phyloP scores from a whole-genome alignment of 371 early-diverging fungal genomes.

The Syncephalastrum monosporum region DNA sequence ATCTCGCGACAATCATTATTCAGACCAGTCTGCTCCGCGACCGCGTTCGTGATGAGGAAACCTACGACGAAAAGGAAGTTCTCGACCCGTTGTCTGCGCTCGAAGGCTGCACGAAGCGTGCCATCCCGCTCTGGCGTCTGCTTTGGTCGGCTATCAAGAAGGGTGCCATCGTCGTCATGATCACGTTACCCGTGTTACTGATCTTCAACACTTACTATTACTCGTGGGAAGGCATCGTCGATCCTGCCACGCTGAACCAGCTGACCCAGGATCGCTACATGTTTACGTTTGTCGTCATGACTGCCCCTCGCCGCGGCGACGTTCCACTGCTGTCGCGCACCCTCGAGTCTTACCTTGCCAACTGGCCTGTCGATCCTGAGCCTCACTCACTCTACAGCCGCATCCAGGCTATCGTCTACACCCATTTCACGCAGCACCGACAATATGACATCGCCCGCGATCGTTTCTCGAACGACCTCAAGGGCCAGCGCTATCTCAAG shows the following conservation, averaged over 20 bases:
- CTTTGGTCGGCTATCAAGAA: slow-evolving; percentile 36
- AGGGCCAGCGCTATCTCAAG: slow-evolving; percentile 51
- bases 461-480: slow-evolving; percentile 37
- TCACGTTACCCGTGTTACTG: slow-evolving; percentile 39
- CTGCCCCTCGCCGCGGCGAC: slow-evolving; percentile 58
- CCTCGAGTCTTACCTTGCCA: slow-evolving; percentile 52
- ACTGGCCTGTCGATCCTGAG: slow-evolving; percentile 45
- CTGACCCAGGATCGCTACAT: slow-evolving; percentile 43
- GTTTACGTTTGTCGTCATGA: slow-evolving; percentile 60
- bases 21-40: slow-evolving; percentile 27
- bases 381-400: slow-evolving; percentile 50
- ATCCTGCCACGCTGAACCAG: slow-evolving; percentile 31
- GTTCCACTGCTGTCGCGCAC: slow-evolving; percentile 53
- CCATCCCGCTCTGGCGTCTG: slow-evolving; percentile 39
- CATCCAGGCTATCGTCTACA: slow-evolving; percentile 57
- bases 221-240: slow-evolving; percentile 38
- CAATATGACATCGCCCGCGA: slow-evolving; percentile 47
- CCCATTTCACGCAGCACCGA: slow-evolving; percentile 57
- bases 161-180: slow-evolving; percentile 19
- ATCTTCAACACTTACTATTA: slow-evolving; percentile 35
- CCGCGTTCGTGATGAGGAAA: slow-evolving; percentile 11
- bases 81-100: slow-evolving; percentile 14
- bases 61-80: slow-evolving; percentile 17
- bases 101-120: slow-evolving; percentile 15
- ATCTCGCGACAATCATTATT: slow-evolving; percentile 38